phyloP scores from a whole-genome alignment of 164 flowering plant genomes.

The Vitis rupestris region DNA sequence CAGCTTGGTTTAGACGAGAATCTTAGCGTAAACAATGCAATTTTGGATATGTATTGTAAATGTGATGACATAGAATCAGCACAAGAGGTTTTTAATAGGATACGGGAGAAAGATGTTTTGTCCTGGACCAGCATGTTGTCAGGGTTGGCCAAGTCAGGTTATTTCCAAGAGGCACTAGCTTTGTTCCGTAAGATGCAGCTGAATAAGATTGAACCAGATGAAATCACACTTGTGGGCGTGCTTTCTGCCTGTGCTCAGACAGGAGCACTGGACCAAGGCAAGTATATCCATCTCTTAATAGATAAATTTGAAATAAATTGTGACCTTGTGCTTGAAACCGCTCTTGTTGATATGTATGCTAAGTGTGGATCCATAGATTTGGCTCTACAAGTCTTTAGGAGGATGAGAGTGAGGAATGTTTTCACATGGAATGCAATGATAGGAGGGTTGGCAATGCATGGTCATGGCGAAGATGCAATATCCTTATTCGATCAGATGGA shows the following conservation, averaged over 20 bases:
- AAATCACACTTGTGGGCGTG: slow-evolving; percentile 24
- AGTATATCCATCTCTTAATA: slow-evolving; percentile 25
- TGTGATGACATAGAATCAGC: slow-evolving; percentile 32
- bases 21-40: slow-evolving; percentile 30
- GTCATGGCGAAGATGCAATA: slow-evolving; percentile 27
- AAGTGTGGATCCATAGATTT: slow-evolving; percentile 18
- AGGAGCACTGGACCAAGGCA: slow-evolving; percentile 38
- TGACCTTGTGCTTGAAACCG: slow-evolving; percentile 36
- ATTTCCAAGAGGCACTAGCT: slow-evolving; percentile 21
- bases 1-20: slow-evolving; percentile 22
- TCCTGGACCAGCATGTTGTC: slow-evolving; percentile 36
- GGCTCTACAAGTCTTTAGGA: slow-evolving; percentile 28
- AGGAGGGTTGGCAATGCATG: slow-evolving; percentile 41
- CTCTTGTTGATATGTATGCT: slow-evolving; percentile 28
- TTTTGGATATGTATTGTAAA: slow-evolving; percentile 41
- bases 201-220: slow-evolving; percentile 24
- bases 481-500: slow-evolving; percentile 24
- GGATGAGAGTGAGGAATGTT: slow-evolving; percentile 23
- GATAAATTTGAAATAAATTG: slow-evolving; percentile 17
- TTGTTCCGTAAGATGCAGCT: slow-evolving; percentile 31
- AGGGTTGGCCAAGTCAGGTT: slow-evolving; percentile 25
- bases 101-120: slow-evolving; percentile 28
- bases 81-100: slow-evolving; percentile 17
- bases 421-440: slow-evolving; percentile 40
- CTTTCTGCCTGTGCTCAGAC: slow-evolving; percentile 36